Evolutionary conservation across 129 eudicot genomes (phyloP).

Genomic region (Flaveria sonorensis): DNA sequence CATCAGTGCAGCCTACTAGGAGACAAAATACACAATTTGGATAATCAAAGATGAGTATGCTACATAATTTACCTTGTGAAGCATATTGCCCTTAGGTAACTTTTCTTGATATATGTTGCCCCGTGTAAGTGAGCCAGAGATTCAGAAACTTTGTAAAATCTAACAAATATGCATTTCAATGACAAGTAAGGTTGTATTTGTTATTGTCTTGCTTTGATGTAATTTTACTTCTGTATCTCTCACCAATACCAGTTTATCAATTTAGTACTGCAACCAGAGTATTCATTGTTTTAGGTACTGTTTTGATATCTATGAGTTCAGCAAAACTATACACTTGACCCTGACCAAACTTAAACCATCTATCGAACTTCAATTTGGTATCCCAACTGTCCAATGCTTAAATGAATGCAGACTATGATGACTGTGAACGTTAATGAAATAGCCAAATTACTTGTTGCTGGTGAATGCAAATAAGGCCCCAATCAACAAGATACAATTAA

Average conservation of each 20-base stretch:
- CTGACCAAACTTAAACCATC: neutral
- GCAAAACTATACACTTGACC: neutral
- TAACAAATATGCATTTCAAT: constrained; percentile 7
- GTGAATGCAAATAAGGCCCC: constrained; percentile 8
- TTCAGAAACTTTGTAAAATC: neutral
- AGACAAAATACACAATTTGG: neutral
- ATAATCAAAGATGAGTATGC: neutral
- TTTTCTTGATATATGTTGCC: neutral
- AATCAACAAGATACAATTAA: neutral
- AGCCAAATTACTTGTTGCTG: neutral
- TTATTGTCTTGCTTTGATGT: constrained; percentile 7
- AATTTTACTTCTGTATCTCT: neutral
- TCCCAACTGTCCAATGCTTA: neutral
- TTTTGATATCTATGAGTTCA: constrained; percentile 2
- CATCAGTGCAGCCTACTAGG: constrained; percentile 1
- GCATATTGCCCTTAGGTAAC: neutral
- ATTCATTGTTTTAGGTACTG: neutral
- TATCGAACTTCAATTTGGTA: neutral
- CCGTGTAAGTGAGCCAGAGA: neutral
- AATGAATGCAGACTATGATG: constrained; percentile 1
- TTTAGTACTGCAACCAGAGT: constrained; percentile 8
- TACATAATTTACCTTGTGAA: neutral
- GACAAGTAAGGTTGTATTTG: neutral
- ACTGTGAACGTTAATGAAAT: neutral
- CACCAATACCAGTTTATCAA: constrained; percentile 8